Conservation (phyloP, 768 basidiomycete species). For the Lyophyllum decastes region DNA sequence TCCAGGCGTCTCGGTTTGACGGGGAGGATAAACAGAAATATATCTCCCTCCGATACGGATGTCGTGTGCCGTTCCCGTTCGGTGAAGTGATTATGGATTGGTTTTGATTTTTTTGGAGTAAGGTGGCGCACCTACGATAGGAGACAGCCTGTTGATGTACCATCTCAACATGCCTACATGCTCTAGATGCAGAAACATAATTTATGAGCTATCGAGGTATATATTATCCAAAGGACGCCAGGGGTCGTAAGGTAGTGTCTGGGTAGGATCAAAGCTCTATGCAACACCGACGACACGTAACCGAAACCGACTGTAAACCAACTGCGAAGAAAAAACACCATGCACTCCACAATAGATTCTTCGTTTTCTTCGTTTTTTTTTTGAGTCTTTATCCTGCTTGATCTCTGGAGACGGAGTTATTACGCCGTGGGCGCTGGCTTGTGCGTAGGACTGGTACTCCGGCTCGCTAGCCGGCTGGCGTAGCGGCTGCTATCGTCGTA, state of each 20-base stretch:
- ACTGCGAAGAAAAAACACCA: not conserved
- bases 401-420: not conserved
- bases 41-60: too few species aligned
- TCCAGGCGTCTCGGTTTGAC: too few species aligned
- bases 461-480: slow-evolving; percentile 34
- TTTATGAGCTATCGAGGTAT: not conserved
- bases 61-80: too few species aligned
- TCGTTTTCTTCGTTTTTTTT: not conserved
- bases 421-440: not conserved
- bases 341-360: too few species aligned
- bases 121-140: too few species aligned
- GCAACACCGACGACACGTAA: not conserved
- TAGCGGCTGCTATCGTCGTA: slow-evolving; percentile 42
- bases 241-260: not conserved
- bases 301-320: not conserved
- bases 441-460: slow-evolving; percentile 26
- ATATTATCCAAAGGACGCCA: not conserved
- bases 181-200: not conserved
- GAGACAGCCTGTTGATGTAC: too few species aligned
- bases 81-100: too few species aligned
- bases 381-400: not conserved
- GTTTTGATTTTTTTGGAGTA: too few species aligned
- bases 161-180: not conserved
- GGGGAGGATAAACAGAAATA: too few species aligned
- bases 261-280: not conserved